Conservation (phyloP, 1,284 basidiomycete species). For the Ganoderma leucocontextum region DNA sequence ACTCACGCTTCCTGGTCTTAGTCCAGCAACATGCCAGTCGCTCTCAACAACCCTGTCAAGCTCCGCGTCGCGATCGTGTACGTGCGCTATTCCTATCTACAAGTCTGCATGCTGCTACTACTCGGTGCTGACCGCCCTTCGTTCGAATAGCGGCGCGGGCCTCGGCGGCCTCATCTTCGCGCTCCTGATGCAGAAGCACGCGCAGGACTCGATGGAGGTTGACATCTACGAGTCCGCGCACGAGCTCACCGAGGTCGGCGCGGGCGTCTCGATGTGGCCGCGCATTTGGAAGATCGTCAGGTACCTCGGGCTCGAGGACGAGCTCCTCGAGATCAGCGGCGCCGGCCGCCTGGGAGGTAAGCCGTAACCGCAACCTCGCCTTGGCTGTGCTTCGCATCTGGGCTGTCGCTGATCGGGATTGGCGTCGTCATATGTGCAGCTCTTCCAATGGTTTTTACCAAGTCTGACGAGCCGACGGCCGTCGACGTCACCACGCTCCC, state of each 20-base stretch:
- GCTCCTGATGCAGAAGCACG: constrained; percentile 44
- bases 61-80: constrained; percentile 16
- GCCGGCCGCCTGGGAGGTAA: constrained; percentile 1
- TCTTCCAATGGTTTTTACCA: constrained; percentile 17
- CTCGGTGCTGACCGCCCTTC: not conserved
- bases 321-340: constrained; percentile 21
- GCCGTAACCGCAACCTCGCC: not conserved
- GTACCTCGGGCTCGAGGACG: constrained; percentile 36
- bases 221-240: constrained; percentile 51
- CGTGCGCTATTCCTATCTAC: not conserved
- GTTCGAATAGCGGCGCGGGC: constrained; percentile 45
- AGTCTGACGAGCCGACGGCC: constrained; percentile 24
- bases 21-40: not conserved
- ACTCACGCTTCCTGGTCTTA: not conserved
- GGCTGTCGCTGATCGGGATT: not conserved
- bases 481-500: not conserved
- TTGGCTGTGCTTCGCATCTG: not conserved
- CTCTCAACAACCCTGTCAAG: not conserved
- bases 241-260: constrained; percentile 50
- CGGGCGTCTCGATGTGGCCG: constrained; percentile 46
- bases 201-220: constrained; percentile 45
- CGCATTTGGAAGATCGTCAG: constrained; percentile 35
- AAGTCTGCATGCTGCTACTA: not conserved
- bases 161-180: constrained; percentile 47
- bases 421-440: not conserved